A percentile compares a stretch with the other conserved stretches of the same genome.
Evolutionary conservation across 257 asterid genomes (phyloP).

Genomic region (Eucommia ulmoides): DNA sequence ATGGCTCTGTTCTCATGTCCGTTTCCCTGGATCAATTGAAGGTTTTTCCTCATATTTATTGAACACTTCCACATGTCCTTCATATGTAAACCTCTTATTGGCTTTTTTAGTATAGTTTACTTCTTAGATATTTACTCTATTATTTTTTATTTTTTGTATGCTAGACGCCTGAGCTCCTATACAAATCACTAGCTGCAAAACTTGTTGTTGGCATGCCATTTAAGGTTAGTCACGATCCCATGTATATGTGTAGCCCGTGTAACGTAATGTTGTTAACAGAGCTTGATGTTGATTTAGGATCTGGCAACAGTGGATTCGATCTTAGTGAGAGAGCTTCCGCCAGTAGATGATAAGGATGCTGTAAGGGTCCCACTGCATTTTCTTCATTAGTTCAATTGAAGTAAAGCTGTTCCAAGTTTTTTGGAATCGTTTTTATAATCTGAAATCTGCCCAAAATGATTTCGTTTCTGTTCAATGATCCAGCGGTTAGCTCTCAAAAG

Average conservation of each 20-base stretch:
- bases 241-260: not conserved
- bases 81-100: not conserved
- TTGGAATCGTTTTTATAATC: not conserved
- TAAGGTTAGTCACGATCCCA: constrained; percentile 36
- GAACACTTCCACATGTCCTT: not conserved
- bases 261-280: constrained; percentile 9
- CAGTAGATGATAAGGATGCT: constrained; percentile 67
- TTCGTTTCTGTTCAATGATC: constrained; percentile 13
- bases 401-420: not conserved
- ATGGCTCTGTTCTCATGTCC: constrained; percentile 96
- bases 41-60: constrained; percentile 27
- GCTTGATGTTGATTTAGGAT: constrained; percentile 37
- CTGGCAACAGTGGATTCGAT: constrained; percentile 96
- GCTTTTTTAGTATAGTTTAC: constrained; percentile 3
- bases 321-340: constrained; percentile 85
- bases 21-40: constrained; percentile 86
- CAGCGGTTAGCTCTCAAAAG: constrained; percentile 90
- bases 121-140: constrained; percentile 4
- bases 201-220: constrained; percentile 93
- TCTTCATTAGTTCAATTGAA: not conserved
- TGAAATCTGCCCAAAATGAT: constrained; percentile 9
- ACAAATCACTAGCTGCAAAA: constrained; percentile 83
- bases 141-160: not conserved
- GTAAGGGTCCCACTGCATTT: constrained; percentile 34
- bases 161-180: constrained; percentile 85